These are phyloP conservation scores for Metarhizium anisopliae DNA, from an alignment of 2,329 filamentous ascomycete species.

Conservation along the genomic window DNA sequence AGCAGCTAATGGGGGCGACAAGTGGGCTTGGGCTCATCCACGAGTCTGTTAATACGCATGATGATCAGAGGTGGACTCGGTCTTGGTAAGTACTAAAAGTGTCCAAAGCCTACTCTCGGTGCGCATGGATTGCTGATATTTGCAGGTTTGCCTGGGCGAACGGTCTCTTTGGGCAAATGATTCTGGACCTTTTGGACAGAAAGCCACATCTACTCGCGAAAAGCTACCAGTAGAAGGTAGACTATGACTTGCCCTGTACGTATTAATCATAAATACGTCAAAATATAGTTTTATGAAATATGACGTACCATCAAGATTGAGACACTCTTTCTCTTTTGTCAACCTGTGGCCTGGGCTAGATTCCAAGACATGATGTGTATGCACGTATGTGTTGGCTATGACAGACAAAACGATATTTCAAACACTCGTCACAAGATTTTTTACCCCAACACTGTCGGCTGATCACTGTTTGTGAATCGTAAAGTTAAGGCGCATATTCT, in stretches of 20 bases:
- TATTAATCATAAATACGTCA: too few species aligned
- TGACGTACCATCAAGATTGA: not conserved
- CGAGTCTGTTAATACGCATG: constrained; percentile 41
- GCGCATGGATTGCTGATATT: not conserved
- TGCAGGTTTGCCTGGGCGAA: constrained; percentile 82
- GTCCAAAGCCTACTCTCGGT: not conserved
- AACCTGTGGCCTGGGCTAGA: too few species aligned
- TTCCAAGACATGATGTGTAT: too few species aligned
- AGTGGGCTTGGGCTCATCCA: constrained; percentile 70
- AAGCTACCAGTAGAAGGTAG: constrained; percentile 33
- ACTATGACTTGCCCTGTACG: not conserved
- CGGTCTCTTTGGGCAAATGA: constrained; percentile 76
- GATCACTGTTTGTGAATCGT: too few species aligned
- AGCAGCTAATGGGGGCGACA: constrained; percentile 56
- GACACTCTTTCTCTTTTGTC: not conserved
- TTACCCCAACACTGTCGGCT: too few species aligned
- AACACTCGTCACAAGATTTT: too few species aligned
- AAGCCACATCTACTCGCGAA: constrained; percentile 55
- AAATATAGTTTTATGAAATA: not conserved
- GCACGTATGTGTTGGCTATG: too few species aligned
- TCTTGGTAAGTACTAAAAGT: constrained; percentile 21
- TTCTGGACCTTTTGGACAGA: constrained; percentile 64
- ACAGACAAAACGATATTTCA: too few species aligned
- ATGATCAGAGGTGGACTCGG: constrained; percentile 23
- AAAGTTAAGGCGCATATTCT: too few species aligned